Evolutionary conservation across 495 filamentous ascomycete species (phyloP).

Genomic region (Daldinia decipiens): DNA sequence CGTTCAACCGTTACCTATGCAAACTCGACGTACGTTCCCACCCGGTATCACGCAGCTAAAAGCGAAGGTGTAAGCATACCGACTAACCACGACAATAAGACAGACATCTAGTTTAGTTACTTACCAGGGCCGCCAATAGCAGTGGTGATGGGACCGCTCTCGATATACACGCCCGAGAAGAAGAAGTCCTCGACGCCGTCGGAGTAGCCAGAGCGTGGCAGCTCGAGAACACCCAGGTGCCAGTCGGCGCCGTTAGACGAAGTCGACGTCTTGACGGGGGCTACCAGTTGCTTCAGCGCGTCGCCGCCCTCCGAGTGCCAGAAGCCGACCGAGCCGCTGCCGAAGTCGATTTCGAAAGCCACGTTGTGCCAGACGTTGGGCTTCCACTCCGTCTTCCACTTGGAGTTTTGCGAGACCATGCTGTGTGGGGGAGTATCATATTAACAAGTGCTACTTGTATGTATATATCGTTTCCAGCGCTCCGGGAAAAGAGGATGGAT

Average conservation of each 20-base stretch:
- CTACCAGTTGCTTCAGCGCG: constrained; percentile 65
- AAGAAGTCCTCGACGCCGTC: constrained; percentile 72
- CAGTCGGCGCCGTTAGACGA: constrained; percentile 77
- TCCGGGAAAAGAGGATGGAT: neutral
- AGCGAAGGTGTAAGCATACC: neutral
- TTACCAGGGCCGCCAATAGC: constrained; percentile 60
- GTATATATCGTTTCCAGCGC: no score
- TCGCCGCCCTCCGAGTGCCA: constrained; percentile 72
- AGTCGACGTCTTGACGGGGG: constrained; percentile 65
- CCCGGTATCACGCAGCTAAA: constrained; percentile 18
- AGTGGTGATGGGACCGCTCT: constrained; percentile 70
- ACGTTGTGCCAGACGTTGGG: constrained; percentile 77
- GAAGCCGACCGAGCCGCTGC: constrained; percentile 67
- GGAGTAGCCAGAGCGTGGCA: constrained; percentile 65
- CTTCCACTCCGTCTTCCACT: constrained; percentile 58
- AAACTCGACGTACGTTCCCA: neutral
- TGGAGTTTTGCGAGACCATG: constrained; percentile 55
- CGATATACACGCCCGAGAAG: constrained; percentile 77
- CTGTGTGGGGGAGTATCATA: constrained; percentile 20
- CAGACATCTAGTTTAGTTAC: neutral
- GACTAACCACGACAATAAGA: neutral
- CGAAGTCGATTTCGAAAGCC: constrained; percentile 73
- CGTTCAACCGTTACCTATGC: neutral
- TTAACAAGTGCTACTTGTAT: neutral
- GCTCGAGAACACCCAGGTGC: constrained; percentile 77